phyloP scores from a whole-genome alignment of 495 filamentous ascomycete species.

The Viridothelium virens region DNA sequence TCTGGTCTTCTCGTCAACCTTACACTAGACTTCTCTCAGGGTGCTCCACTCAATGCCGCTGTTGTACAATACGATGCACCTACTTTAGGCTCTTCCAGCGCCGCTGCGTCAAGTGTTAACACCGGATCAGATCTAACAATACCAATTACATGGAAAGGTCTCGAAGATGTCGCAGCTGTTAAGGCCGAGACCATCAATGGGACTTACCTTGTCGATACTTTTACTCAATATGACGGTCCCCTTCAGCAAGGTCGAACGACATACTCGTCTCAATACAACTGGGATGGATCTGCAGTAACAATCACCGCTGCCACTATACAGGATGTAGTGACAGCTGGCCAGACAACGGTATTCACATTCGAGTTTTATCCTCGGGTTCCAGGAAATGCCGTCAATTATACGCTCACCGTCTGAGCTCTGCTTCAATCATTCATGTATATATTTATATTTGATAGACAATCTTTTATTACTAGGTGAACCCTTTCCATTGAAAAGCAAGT shows the following conservation, averaged over 20 bases:
- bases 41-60: slow-evolving; percentile 41
- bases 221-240: slow-evolving; percentile 49
- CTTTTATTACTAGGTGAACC: background rate
- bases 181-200: slow-evolving; percentile 47
- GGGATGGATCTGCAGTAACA: slow-evolving; percentile 40
- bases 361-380: slow-evolving; percentile 46
- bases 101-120: slow-evolving; percentile 38
- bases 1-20: slow-evolving; percentile 45
- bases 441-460: no score
- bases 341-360: slow-evolving; percentile 44
- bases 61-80: slow-evolving; percentile 47
- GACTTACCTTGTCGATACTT: slow-evolving; percentile 47
- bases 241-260: slow-evolving; percentile 47
- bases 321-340: slow-evolving; percentile 41
- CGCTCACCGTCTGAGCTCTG: slow-evolving; percentile 34
- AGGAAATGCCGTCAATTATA: slow-evolving; percentile 43
- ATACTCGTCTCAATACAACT: slow-evolving; percentile 46
- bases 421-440: no score
- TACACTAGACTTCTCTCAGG: slow-evolving; percentile 46
- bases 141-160: slow-evolving; percentile 47
- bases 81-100: slow-evolving; percentile 25
- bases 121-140: slow-evolving; percentile 42
- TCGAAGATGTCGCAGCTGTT: slow-evolving; percentile 43
- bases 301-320: slow-evolving; percentile 39
- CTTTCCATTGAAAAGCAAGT: slow-evolving; percentile 17